phyloP scores from a whole-genome alignment of 106 monocot species.

The Allium fistulosum region DNA sequence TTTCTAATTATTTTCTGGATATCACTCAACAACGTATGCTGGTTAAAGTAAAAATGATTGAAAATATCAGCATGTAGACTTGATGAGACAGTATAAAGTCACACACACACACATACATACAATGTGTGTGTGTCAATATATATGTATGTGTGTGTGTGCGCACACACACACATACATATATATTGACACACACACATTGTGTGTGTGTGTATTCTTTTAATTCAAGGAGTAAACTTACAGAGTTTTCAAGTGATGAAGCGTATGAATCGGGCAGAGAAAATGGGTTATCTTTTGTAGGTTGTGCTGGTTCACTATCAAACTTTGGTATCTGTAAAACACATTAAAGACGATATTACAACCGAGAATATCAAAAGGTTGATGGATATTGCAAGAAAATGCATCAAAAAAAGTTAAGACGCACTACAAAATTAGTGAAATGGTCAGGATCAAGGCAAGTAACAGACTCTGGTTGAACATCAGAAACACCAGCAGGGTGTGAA shows the following conservation, averaged over 20 bases:
- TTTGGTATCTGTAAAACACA: conserved; percentile 45
- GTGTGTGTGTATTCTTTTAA: no score
- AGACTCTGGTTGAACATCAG: conserved; percentile 68
- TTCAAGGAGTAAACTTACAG: conserved; percentile 19
- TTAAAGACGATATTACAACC: not conserved
- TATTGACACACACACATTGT: no score
- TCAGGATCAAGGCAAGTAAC: conserved; percentile 62
- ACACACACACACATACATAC: not conserved
- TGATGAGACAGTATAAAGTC: not conserved
- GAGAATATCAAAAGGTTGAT: no score
- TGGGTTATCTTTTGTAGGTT: conserved; percentile 42
- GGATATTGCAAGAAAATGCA: not conserved
- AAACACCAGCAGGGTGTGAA: conserved; percentile 62
- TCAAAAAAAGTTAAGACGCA: conserved; percentile 4
- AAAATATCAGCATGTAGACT: not conserved
- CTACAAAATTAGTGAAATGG: conserved; percentile 60
- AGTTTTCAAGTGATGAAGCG: conserved; percentile 24
- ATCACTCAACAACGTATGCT: conserved; percentile 23
- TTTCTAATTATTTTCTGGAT: conserved; percentile 60
- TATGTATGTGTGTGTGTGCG: no score
- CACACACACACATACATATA: no score
- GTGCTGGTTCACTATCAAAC: conserved; percentile 19
- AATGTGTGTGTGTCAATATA: not conserved
- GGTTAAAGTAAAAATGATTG: not conserved
- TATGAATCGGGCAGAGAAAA: conserved; percentile 53